These are phyloP conservation scores for Pichia sp. DNA, from an alignment of 1,139 yeast genomes.

Conservation along the genomic window DNA sequence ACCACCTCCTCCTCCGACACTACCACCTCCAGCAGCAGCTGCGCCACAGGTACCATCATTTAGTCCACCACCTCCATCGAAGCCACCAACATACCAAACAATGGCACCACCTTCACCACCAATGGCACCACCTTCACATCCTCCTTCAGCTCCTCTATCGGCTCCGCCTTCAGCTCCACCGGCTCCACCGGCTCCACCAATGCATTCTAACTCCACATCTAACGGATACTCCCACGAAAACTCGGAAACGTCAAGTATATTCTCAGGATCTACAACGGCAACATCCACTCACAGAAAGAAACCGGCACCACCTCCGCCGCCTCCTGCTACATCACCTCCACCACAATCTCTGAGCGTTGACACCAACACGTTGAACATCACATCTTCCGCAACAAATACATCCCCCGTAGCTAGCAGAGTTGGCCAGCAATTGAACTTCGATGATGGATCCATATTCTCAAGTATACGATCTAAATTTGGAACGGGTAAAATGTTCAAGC, in stretches of 20 bases:
- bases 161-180: slow-evolving; percentile 3
- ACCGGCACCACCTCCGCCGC: slow-evolving; percentile 19
- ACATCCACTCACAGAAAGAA: slow-evolving; percentile 8
- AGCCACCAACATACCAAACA: background rate
- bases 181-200: slow-evolving; percentile 6
- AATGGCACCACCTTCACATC: slow-evolving; percentile 2
- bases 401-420: slow-evolving; percentile 1
- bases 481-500: background rate
- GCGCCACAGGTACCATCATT: background rate
- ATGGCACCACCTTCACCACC: slow-evolving; percentile 22
- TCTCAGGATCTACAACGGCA: slow-evolving; percentile 7
- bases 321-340: slow-evolving; percentile 11
- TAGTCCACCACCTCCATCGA: slow-evolving; percentile 1
- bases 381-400: slow-evolving; percentile 1
- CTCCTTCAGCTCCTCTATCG: slow-evolving; percentile 1
- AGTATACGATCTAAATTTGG: slow-evolving; percentile 20
- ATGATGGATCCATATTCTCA: slow-evolving; percentile 18
- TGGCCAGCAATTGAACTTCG: slow-evolving; percentile 2
- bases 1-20: slow-evolving; percentile 7
- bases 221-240: slow-evolving; percentile 4
- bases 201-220: slow-evolving; percentile 4
- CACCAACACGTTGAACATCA: slow-evolving; percentile 12
- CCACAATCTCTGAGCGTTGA: slow-evolving; percentile 3
- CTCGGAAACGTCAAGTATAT: slow-evolving; percentile 11
- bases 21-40: slow-evolving; percentile 5